Conservation (phyloP, 306 rosid genomes). For the Adenanthera pavonina region DNA sequence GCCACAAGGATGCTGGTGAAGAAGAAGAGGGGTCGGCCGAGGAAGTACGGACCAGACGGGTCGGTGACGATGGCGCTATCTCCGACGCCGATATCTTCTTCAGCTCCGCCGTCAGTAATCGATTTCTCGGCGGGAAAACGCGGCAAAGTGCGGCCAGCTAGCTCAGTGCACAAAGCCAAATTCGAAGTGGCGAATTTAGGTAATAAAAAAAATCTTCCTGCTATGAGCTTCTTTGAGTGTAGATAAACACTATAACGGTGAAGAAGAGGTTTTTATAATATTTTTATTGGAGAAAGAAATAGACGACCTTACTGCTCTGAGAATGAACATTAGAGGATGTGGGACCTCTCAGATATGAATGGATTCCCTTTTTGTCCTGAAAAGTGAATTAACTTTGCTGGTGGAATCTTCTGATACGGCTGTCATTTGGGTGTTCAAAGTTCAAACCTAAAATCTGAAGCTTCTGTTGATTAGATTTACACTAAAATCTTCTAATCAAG, state of each 20-base stretch:
- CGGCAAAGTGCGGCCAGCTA: constrained; percentile 72
- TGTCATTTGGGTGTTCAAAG: constrained; percentile 52
- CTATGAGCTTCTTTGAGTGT: not conserved
- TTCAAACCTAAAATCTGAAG: constrained; percentile 46
- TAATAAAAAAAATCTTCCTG: constrained; percentile 40
- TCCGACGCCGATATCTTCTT: constrained; percentile 87
- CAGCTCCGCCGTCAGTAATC: constrained; percentile 86
- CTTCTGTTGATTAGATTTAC: constrained; percentile 40
- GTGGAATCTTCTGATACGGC: constrained; percentile 57
- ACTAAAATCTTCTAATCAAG: constrained; percentile 32
- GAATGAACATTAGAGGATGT: constrained; percentile 52
- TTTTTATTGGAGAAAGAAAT: not conserved
- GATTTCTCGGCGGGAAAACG: constrained; percentile 91
- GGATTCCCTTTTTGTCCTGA: constrained; percentile 60
- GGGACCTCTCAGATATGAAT: constrained; percentile 78
- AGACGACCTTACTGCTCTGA: constrained; percentile 34
- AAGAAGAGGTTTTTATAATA: not conserved
- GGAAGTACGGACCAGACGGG: constrained; percentile 91
- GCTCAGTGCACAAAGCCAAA: constrained; percentile 75
- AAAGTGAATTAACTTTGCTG: constrained; percentile 59
- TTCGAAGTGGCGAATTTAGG: constrained; percentile 80
- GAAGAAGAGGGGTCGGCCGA: constrained; percentile 95
- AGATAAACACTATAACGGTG: not conserved
- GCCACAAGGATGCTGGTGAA: constrained; percentile 50
- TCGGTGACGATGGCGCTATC: constrained; percentile 75